A percentile compares a stretch with the other conserved stretches of the same genome.
Evolutionary conservation across 1,284 basidiomycete genomes (phyloP).

Genomic region (Inonotus hispidus): DNA sequence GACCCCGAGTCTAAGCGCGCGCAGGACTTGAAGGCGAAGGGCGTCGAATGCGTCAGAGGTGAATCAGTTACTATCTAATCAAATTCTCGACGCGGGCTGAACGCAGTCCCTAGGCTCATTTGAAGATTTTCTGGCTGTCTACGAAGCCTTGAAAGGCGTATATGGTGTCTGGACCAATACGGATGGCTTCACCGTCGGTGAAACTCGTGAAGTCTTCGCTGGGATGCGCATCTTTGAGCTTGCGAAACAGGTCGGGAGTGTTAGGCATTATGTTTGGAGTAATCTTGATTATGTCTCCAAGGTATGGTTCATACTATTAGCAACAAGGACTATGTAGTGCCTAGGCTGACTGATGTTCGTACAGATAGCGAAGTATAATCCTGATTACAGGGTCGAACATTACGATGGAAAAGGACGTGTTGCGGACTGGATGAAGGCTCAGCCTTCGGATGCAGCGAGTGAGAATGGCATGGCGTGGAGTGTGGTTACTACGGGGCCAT

Average conservation of each 20-base stretch:
- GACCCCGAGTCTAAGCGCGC: constrained; percentile 35
- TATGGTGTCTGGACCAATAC: constrained; percentile 44
- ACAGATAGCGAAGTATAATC: constrained; percentile 24
- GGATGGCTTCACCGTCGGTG: constrained; percentile 42
- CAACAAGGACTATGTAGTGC: background rate
- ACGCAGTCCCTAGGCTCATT: constrained; percentile 27
- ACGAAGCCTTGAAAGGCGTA: constrained; percentile 33
- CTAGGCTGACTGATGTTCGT: background rate
- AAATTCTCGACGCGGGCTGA: constrained; percentile 16
- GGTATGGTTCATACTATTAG: constrained; percentile 26
- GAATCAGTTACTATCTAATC: constrained; percentile 15
- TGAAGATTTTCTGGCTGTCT: constrained; percentile 32
- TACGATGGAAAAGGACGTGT: constrained; percentile 41
- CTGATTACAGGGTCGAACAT: constrained; percentile 33
- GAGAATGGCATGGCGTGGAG: constrained; percentile 37
- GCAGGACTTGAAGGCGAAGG: constrained; percentile 32
- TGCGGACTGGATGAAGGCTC: constrained; percentile 37
- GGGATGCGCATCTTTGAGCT: constrained; percentile 44
- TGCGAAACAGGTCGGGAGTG: constrained; percentile 34
- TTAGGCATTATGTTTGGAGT: constrained; percentile 45
- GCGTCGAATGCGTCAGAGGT: constrained; percentile 43
- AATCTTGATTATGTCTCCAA: constrained; percentile 40
- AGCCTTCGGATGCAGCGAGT: constrained; percentile 33
- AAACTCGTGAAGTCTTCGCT: constrained; percentile 37
- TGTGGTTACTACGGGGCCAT: constrained; percentile 38